Conservation (phyloP, 1,284 basidiomycete genomes). For the Trametes hirsuta region DNA sequence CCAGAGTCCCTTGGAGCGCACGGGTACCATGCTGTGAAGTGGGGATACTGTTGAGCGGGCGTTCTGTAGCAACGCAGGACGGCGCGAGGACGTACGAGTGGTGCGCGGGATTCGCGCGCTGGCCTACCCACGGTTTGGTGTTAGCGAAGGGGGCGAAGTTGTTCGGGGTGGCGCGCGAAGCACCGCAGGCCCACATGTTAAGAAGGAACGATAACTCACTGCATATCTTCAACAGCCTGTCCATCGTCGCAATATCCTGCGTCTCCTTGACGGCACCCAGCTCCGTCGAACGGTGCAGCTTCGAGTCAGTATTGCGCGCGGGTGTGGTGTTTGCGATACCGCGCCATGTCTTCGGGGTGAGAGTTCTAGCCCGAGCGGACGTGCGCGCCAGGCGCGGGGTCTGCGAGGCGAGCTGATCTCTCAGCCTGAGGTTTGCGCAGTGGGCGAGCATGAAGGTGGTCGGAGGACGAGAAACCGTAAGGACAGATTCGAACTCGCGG, state of each 20-base stretch:
- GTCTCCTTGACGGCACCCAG: constrained; percentile 50
- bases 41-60: not conserved
- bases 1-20: constrained; percentile 47
- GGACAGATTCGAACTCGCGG: not conserved
- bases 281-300: constrained; percentile 28
- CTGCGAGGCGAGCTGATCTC: not conserved
- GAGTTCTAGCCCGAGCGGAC: not conserved
- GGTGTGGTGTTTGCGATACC: constrained; percentile 14
- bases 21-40: constrained; percentile 20
- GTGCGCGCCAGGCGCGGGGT: not conserved
- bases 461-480: not conserved
- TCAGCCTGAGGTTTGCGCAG: constrained; percentile 2
- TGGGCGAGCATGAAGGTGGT: constrained; percentile 3
- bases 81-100: constrained; percentile 45
- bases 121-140: constrained; percentile 37
- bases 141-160: constrained; percentile 1
- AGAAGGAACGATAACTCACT: constrained; percentile 46
- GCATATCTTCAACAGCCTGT: constrained; percentile 56
- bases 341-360: not conserved
- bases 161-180: not conserved
- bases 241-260: constrained; percentile 61
- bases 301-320: constrained; percentile 13
- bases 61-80: too few relatives aligned
- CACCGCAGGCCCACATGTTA: not conserved
- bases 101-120: constrained; percentile 58